Base-by-base conservation (phyloP, 1,284 basidiomycete genomes). In the Gomphus bonarii region DNA sequence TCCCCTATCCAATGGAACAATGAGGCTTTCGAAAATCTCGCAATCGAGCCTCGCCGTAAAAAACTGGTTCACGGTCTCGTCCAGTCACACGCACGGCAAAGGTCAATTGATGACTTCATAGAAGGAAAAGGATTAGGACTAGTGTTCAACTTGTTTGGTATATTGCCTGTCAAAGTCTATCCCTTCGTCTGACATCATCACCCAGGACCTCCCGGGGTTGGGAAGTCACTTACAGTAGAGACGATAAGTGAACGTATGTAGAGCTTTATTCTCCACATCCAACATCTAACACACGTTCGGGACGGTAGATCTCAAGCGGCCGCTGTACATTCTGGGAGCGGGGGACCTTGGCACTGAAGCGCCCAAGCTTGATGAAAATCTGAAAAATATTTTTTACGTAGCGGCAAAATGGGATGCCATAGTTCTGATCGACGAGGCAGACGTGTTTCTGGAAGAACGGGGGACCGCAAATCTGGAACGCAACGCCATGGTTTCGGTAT, bases 351-450 rank as follows among this genome's bases (percentile, higher is more conserved):
- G 33, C 33, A 35, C 33, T 1, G 12, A 35, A 4, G 8, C 33
- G 8, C 12, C 4, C 1, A 35, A 9, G 8, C 33, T 35, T 35
- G 33, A 35, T 9, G 1, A 3, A 35, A 35, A 35, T 9, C 33
- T 35, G 12, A 35, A 35, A 35, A 7, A 35, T 7, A 7, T 35
- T 9, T 35, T 35, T 12, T 35, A 66, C 49, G 58, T 72, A 11
- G 67, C 67, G 10, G 61, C 65, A 4, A 58, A 51, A 31, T 72
- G 71, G 71, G 65, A 68, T 51, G 71, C 71, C 4, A 65, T 73
- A 2, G 58, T 73, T 5, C 62, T 73, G 33, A 60, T 73, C 18
- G 71, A 73, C 54, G 71, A 73, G 60, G 71, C 70, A 11, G 71
- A 72, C 38, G 70, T 72, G 0, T 72, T 71, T 60, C 50, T 72